phyloP scores from a whole-genome alignment of 2,329 filamentous ascomycete genomes.

The Pseudocercospora vitis region DNA sequence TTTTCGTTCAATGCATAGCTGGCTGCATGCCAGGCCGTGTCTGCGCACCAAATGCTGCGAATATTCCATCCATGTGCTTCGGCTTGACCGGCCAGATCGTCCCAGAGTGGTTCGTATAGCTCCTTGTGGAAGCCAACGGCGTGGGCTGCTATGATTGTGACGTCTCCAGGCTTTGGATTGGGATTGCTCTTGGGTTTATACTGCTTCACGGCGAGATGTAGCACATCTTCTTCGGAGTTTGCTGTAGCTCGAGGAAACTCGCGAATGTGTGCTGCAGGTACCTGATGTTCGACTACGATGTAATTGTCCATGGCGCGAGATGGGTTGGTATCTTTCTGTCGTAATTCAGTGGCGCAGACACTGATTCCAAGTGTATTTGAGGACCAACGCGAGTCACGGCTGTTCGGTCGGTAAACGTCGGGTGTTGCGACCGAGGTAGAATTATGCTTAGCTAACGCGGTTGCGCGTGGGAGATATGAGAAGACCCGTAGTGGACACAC shows the following conservation, averaged over 20 bases:
- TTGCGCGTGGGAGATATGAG: neutral
- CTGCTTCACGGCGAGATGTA: constrained; percentile 28
- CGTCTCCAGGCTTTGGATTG: constrained; percentile 23
- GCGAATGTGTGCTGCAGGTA: constrained; percentile 16
- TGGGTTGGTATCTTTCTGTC: neutral
- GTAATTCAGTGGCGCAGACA: neutral
- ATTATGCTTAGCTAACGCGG: neutral
- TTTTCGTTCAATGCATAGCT: constrained; percentile 74
- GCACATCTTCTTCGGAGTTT: constrained; percentile 20
- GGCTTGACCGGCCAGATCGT: constrained; percentile 22
- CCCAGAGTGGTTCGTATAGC: constrained; percentile 32
- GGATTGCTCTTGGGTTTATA: constrained; percentile 27
- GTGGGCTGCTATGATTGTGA: constrained; percentile 31
- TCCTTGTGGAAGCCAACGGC: constrained; percentile 31
- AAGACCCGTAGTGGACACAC: neutral
- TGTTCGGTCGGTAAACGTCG: constrained; percentile 4
- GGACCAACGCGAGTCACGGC: neutral
- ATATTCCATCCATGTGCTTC: constrained; percentile 62
- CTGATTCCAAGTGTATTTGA: neutral
- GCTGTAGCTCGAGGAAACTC: constrained; percentile 17
- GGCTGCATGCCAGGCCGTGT: constrained; percentile 76
- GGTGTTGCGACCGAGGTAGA: neutral
- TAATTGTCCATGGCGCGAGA: constrained; percentile 11
- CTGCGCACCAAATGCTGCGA: constrained; percentile 81
- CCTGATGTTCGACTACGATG: constrained; percentile 8